A percentile compares a stretch with the other conserved stretches of the same genome.
phyloP scores from a whole-genome alignment of 2,329 filamentous ascomycete species.

The Paramyrothecium roridum region DNA sequence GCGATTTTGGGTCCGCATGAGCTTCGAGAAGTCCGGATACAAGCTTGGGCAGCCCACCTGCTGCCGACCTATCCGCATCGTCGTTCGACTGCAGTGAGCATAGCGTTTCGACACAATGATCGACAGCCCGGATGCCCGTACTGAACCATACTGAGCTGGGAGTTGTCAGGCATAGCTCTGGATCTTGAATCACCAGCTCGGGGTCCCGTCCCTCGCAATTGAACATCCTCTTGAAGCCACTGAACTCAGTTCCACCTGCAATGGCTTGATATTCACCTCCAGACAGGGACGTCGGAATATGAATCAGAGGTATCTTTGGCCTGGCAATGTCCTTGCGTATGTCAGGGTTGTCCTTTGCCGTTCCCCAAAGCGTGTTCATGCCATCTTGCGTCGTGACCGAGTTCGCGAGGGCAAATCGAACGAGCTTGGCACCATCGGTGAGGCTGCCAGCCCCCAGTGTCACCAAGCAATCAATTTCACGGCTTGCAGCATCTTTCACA shows the following conservation, averaged over 20 bases:
- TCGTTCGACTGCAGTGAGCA: slow-evolving; percentile 38
- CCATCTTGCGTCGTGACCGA: slow-evolving; percentile 31
- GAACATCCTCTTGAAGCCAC: slow-evolving; percentile 23
- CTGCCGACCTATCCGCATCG: slow-evolving; percentile 18
- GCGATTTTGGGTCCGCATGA: slow-evolving; percentile 22
- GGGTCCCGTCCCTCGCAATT: slow-evolving; percentile 35
- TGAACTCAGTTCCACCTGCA: slow-evolving; percentile 22
- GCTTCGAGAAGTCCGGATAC: too few species aligned
- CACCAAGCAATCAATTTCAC: slow-evolving; percentile 44
- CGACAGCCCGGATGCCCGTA: slow-evolving; percentile 53
- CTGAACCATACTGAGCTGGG: slow-evolving; percentile 53
- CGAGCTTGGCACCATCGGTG: slow-evolving; percentile 54
- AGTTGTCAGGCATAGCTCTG: slow-evolving; percentile 46
- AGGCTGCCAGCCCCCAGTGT: slow-evolving; percentile 53
- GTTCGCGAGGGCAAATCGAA: slow-evolving; percentile 48
- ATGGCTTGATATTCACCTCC: slow-evolving; percentile 31
- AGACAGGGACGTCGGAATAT: slow-evolving; percentile 30
- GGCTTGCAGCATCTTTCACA: slow-evolving; percentile 31
- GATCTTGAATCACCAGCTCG: slow-evolving; percentile 53
- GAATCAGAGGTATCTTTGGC: slow-evolving; percentile 24
- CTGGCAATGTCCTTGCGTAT: slow-evolving; percentile 8
- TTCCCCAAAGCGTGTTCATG: slow-evolving; percentile 30
- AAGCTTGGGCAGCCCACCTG: background rate
- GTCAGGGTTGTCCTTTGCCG: slow-evolving; percentile 15
- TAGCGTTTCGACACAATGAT: slow-evolving; percentile 56